These are phyloP conservation scores for Rhododendron simsii DNA, from an alignment of 148 eudicot genomes.

Conservation along the genomic window DNA sequence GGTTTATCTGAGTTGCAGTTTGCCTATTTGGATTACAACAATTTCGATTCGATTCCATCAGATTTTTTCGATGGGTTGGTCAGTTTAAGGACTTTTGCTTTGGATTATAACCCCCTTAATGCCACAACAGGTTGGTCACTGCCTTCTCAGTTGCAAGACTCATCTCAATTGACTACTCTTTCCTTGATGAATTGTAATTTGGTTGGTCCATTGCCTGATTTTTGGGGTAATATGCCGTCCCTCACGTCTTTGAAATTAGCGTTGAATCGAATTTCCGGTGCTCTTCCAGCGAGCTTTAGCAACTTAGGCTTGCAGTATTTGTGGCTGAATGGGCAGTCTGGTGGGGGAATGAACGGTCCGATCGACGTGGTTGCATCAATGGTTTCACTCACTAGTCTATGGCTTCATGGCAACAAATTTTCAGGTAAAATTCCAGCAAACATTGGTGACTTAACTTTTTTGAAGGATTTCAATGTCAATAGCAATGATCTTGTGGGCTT, in stretches of 20 bases:
- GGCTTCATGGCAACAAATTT: slow-evolving; percentile 96
- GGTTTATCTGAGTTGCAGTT: slow-evolving; percentile 60
- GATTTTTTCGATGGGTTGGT: slow-evolving; percentile 84
- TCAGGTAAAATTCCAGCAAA: slow-evolving; percentile 64
- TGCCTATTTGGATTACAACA: slow-evolving; percentile 70
- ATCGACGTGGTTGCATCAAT: slow-evolving; percentile 65
- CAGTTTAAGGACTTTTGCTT: slow-evolving; percentile 65
- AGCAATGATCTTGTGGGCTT: slow-evolving; percentile 74
- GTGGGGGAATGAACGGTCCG: slow-evolving; percentile 69
- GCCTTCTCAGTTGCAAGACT: slow-evolving; percentile 48
- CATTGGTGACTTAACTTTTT: slow-evolving; percentile 48
- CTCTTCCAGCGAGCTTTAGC: slow-evolving; percentile 54
- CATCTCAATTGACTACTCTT: slow-evolving; percentile 61
- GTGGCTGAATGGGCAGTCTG: slow-evolving; percentile 78
- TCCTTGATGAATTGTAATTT: slow-evolving; percentile 61
- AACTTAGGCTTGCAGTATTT: slow-evolving; percentile 54
- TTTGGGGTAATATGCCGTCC: slow-evolving; percentile 61
- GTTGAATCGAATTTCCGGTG: slow-evolving; percentile 54
- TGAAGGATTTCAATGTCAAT: slow-evolving; percentile 74
- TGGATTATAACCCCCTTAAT: slow-evolving; percentile 75
- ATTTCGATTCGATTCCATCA: slow-evolving; percentile 66
- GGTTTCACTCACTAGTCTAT: slow-evolving; percentile 69
- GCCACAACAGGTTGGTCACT: slow-evolving; percentile 71
- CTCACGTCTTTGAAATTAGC: slow-evolving; percentile 52
- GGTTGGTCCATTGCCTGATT: slow-evolving; percentile 81